Base-by-base conservation (phyloP, 2,329 filamentous ascomycete species). In the Phoma sp. region DNA sequence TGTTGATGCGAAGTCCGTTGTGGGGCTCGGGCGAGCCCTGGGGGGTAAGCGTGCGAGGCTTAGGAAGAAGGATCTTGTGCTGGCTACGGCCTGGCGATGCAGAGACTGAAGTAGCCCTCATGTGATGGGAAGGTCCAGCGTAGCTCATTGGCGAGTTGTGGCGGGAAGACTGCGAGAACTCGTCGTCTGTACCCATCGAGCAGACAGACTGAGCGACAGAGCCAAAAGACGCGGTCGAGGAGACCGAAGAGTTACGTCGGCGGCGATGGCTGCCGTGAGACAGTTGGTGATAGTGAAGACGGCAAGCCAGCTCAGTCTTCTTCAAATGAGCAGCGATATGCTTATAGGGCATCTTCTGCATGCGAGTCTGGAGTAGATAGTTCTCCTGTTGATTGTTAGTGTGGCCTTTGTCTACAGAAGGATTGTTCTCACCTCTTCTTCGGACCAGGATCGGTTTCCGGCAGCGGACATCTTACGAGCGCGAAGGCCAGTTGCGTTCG, bases 281-380 rank as follows among this genome's bases (percentile, higher is more conserved):
- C 59, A 95, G 83, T 70, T 95, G 90, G 70, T 96, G 90, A 72
- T 91, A 93, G 76, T 95, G 91, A 59, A 96, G 83, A 59, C 91
- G 90, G 78, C 90, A 96, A 42, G 90, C 90, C 55, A 95, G 81
- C 78, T 95, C 90, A 0, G 90, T 95, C 81, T 95, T 96, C 78
- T 92, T 91, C 64, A 95, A 79, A 66, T 93, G 88, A 55, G 88
- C 85, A 54, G 90, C 90, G 71, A 95, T 95, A 73, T 93, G 89
- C 81, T 93, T 95, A 78, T 95, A 95, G 0, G 90, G 90, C 86
- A 93, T 91, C 78, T 93, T 93, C 69, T 93, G 89, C 68, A 90
- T 84, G 54, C 90, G 89, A 57, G 89, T 93, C 76, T 92, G 89
- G 57, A 95, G 83, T 49, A 95, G 86, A 74, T 93, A 95, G 53